Conservation (phyloP, 176 grass and related monocot genomes). For the Leersia perrieri region DNA sequence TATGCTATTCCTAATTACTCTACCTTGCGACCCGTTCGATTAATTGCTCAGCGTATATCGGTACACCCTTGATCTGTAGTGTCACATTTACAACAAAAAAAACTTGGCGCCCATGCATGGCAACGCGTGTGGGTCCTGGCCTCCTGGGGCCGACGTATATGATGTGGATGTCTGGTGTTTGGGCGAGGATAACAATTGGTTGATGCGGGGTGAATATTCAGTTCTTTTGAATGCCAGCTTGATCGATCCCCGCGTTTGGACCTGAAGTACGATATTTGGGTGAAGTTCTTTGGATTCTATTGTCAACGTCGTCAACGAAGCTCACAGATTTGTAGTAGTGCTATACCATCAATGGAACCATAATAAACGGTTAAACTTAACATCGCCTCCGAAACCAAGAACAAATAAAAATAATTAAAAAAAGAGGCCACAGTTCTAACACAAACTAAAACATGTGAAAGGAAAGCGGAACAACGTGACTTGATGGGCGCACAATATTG, state of each 20-base stretch:
- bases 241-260: background rate
- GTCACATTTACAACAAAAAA: no score
- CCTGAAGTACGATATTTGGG: background rate
- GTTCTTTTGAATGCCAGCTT: no score
- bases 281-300: background rate
- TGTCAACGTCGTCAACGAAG: background rate
- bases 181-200: no score
- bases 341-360: background rate
- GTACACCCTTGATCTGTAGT: no score
- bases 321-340: no score
- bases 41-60: slow-evolving; percentile 41
- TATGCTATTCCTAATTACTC: no score
- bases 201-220: no score
- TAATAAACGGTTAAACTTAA: background rate
- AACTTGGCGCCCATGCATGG: no score
- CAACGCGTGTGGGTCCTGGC: no score
- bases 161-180: no score
- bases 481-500: background rate
- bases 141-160: no score
- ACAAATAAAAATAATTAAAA: no score
- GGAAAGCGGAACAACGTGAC: background rate
- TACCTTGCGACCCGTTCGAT: slow-evolving; percentile 54
- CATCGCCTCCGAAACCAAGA: background rate
- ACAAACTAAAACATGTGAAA: background rate
- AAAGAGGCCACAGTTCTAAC: background rate